Evolutionary conservation across 768 basidiomycete species (phyloP).

Genomic region (Termitomyces bulborhizus): DNA sequence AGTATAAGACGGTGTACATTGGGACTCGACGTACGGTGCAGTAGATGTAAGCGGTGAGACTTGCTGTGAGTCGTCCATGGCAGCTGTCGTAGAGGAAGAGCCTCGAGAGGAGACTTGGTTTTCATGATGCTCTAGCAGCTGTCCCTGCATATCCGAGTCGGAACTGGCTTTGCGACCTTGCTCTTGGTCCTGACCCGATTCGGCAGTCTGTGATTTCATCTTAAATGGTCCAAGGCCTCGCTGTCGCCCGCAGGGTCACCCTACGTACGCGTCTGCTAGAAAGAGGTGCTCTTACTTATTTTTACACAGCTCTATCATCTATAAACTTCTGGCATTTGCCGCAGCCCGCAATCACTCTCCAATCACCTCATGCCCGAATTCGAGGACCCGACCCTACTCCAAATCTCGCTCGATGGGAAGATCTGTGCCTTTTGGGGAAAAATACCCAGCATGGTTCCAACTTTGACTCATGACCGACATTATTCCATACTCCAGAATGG

Average conservation of each 20-base stretch:
- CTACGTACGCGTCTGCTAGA: conserved; percentile 3
- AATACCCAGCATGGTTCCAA: conserved; percentile 2
- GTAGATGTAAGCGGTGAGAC: conserved; percentile 3
- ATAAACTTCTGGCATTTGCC: conserved; percentile 13
- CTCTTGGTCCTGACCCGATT: conserved; percentile 8
- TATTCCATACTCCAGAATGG: conserved; percentile 4
- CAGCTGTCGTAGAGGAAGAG: conserved; percentile 8
- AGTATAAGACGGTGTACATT: not conserved
- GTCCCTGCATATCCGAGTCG: conserved; percentile 15
- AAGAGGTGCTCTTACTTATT: conserved; percentile 9
- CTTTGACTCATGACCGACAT: conserved; percentile 4
- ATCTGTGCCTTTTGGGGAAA: conserved; percentile 10
- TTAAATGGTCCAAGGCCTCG: conserved; percentile 3
- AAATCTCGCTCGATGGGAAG: conserved; percentile 11
- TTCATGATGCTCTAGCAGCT: conserved; percentile 9
- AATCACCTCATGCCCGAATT: conserved; percentile 8
- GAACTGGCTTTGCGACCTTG: conserved; percentile 10
- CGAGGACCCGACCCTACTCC: conserved; percentile 8
- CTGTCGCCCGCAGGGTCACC: conserved; percentile 1
- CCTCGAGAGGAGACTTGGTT: conserved; percentile 8
- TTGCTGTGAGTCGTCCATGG: conserved; percentile 14
- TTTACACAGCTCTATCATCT: conserved; percentile 6
- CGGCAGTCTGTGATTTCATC: conserved; percentile 10
- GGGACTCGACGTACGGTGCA: conserved; percentile 15
- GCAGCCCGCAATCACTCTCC: conserved; percentile 7